These are phyloP conservation scores for Agroathelia rolfsii DNA, from an alignment of 1,284 basidiomycete species.

Conservation along the genomic window DNA sequence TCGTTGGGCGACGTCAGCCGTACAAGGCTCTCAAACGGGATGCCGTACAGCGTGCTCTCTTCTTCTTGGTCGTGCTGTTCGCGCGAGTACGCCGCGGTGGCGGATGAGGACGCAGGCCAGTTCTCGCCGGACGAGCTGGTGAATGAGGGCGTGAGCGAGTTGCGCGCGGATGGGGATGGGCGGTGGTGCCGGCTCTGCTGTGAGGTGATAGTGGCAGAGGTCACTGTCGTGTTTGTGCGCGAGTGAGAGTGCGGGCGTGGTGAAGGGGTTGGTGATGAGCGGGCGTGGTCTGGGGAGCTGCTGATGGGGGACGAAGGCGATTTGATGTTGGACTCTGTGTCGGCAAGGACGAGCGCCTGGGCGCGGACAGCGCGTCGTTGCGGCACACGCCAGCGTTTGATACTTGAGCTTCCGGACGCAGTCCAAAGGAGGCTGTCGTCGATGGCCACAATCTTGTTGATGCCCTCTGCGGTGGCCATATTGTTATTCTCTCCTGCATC, in stretches of 20 bases:
- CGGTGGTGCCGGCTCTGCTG: too few species aligned
- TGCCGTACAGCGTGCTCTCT: slow-evolving; percentile 46
- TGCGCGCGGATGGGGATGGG: too few species aligned
- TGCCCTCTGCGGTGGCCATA: slow-evolving; percentile 46
- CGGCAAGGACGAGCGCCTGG: slow-evolving; percentile 13
- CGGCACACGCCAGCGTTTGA: slow-evolving; percentile 74
- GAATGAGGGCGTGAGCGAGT: too few species aligned
- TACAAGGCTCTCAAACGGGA: slow-evolving; percentile 78
- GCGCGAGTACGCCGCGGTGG: too few species aligned
- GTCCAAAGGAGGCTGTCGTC: slow-evolving; percentile 90
- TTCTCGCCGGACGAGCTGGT: too few species aligned
- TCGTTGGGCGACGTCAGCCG: slow-evolving; percentile 71
- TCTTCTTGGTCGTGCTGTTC: slow-evolving; percentile 23
- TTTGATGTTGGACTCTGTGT: slow-evolving; percentile 14
- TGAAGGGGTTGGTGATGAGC: too few species aligned
- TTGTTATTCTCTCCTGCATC: slow-evolving; percentile 37
- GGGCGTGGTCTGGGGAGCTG: too few species aligned
- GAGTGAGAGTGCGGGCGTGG: too few species aligned
- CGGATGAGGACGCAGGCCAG: too few species aligned
- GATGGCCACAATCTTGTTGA: slow-evolving; percentile 78
- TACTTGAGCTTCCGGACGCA: slow-evolving; percentile 71
- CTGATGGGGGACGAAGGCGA: too few species aligned
- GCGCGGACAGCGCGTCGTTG: slow-evolving; percentile 30
- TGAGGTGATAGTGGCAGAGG: too few species aligned
- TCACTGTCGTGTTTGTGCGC: too few species aligned